Evolutionary conservation across 331 rosid species (phyloP).

Genomic region (Rhamnella rubrinervis): DNA sequence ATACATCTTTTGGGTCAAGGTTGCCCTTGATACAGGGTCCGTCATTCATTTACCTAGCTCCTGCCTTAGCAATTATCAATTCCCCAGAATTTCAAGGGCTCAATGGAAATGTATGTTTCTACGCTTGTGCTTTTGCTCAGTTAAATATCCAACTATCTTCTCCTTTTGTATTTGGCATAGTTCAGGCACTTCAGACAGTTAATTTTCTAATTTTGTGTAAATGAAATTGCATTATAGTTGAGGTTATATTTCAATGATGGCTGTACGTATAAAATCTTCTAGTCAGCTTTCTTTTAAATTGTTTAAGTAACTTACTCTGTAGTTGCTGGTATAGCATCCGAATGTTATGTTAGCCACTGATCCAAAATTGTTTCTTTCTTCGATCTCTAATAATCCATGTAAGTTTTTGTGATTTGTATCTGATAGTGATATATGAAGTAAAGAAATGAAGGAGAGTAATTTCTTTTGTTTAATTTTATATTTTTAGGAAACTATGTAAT

Average conservation of each 20-base stretch:
- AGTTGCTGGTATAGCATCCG: background rate
- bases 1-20: conserved; percentile 83
- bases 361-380: no score
- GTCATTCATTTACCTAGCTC: conserved; percentile 87
- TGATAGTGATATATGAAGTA: no score
- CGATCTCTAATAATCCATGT: no score
- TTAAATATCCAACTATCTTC: background rate
- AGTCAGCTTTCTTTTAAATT: background rate
- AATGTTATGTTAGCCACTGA: no score
- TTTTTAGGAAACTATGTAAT: no score
- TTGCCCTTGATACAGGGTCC: conserved; percentile 97
- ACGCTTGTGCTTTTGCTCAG: conserved; percentile 17
- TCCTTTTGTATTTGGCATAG: background rate
- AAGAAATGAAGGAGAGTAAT: no score
- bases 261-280: background rate
- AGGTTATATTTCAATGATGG: background rate
- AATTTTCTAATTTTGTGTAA: background rate
- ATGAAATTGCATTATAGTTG: background rate
- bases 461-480: no score
- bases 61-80: conserved; percentile 78
- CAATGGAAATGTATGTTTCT: conserved; percentile 68
- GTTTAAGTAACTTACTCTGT: background rate
- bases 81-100: conserved; percentile 84
- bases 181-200: background rate
- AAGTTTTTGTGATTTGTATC: no score